Evolutionary conservation across 202 grass and related monocot genomes (phyloP).

Genomic region (Eragrostis tef): DNA sequence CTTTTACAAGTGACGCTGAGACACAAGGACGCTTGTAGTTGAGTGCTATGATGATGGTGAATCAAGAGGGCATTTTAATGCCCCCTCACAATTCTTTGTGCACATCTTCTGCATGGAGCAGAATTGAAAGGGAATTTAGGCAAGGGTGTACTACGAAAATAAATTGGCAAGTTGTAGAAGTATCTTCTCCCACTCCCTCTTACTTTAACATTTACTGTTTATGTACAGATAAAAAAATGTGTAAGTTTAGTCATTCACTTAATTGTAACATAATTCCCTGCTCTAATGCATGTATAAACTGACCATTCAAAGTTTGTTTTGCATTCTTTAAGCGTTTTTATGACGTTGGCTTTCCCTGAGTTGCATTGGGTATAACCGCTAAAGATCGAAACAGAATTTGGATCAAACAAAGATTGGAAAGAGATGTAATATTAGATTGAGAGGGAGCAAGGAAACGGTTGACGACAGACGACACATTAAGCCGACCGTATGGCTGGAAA

Average conservation of each 20-base stretch:
- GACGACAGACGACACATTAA: too few species aligned
- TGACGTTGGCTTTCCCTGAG: background rate
- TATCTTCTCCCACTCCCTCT: background rate
- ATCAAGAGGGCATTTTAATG: background rate
- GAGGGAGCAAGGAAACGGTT: too few species aligned
- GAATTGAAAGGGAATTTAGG: background rate
- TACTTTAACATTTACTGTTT: background rate
- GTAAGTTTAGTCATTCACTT: constrained; percentile 2
- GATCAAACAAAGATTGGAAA: background rate
- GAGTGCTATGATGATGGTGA: background rate
- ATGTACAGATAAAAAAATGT: background rate
- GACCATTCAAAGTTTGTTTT: background rate
- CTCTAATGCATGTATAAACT: constrained; percentile 23
- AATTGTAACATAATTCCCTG: background rate
- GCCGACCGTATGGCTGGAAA: too few species aligned
- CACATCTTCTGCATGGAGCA: background rate
- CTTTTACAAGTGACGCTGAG: constrained; percentile 22
- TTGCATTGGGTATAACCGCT: background rate
- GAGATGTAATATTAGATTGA: too few species aligned
- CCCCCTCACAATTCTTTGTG: constrained; percentile 8
- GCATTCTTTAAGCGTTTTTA: background rate
- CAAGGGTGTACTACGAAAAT: background rate
- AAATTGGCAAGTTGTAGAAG: constrained; percentile 27
- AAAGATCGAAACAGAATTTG: background rate
- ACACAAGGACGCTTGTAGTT: background rate